Percentiles rank a stretch among this genome's conserved stretches.
Evolutionary conservation across 108 stramenopile species (phyloP).

Genomic region (Fistulifera solaris): DNA sequence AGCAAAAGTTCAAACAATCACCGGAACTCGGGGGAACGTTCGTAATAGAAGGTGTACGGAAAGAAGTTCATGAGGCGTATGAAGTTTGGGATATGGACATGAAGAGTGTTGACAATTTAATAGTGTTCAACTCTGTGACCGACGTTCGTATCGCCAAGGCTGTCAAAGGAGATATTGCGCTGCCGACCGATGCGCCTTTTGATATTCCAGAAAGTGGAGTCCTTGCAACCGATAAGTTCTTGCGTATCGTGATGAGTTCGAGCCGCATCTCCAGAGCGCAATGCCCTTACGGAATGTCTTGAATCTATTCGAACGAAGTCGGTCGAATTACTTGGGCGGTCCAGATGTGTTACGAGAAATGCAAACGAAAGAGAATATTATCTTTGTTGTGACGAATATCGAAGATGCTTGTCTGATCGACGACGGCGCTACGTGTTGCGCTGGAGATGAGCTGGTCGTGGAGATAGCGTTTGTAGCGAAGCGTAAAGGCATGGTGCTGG

Average conservation of each 20-base stretch:
- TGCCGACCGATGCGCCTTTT: background rate
- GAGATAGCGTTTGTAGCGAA: slow-evolving; percentile 28
- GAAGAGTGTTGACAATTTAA: slow-evolving; percentile 12
- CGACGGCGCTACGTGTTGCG: slow-evolving; percentile 8
- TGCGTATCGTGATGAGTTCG: slow-evolving; percentile 56
- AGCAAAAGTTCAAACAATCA: slow-evolving; percentile 52
- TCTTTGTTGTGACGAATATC: slow-evolving; percentile 50
- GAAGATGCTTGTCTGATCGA: slow-evolving; percentile 25
- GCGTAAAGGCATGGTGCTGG: slow-evolving; percentile 47
- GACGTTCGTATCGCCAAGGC: slow-evolving; percentile 19
- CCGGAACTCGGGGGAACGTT: slow-evolving; percentile 45
- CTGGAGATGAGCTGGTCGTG: slow-evolving; percentile 21
- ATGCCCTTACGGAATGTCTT: slow-evolving; percentile 51
- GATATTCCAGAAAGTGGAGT: background rate
- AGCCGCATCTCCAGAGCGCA: slow-evolving; percentile 21
- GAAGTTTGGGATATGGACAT: slow-evolving; percentile 54
- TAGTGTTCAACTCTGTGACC: slow-evolving; percentile 36
- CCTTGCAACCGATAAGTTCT: slow-evolving; percentile 12
- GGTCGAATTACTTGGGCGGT: slow-evolving; percentile 53
- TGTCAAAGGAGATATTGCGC: background rate
- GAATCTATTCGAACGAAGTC: slow-evolving; percentile 59
- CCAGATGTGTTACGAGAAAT: slow-evolving; percentile 40
- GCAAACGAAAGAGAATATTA: slow-evolving; percentile 35
- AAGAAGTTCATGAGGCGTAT: slow-evolving; percentile 6
- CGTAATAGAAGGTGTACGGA: slow-evolving; percentile 32